Base-by-base conservation (phyloP, 257 asterid species). In the Phtheirospermum japonicum region DNA sequence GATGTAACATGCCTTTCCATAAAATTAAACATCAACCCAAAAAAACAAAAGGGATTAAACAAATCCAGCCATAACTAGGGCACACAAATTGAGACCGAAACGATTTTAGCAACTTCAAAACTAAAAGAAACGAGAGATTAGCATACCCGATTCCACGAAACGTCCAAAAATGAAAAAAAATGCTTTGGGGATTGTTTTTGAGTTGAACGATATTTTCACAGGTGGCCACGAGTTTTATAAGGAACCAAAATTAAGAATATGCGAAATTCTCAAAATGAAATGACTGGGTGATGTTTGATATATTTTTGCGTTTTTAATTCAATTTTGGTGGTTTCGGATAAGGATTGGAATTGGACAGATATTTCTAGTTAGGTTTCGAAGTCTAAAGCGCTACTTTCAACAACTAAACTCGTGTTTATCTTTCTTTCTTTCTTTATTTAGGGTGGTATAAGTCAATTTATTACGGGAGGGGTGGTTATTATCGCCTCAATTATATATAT, bases 211-310 rank as follows among this genome's bases (percentile, higher is more conserved):
- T 58, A 61, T 26, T 37, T 31, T 17, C 7, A 14, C 6, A 31
- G 53, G 40, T 13, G 52, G 37, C 2, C 12, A 9, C 39, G 12
- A n/a, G 12, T 59, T 33, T 55, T 18, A 7, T 11, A 30, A 64
- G 57, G 71, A 19, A 62, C 54, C 73, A 19, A 7, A 16, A 31
- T 1, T 6, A 23, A 64, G 74, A 71, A 75, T 66, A 71, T 71
- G 63, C 68, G 31, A 16, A 56, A 31, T 61, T 57, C n/a, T n/a
- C 4, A 7, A 40, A 3, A 40, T 37, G 45, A n/a, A 37, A 36
- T 36, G 42, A 36, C 11, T 12, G 48, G 65, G 37, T 42, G 23
- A 40, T 5, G 23, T 23, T 59, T 59, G 48, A 42, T 49, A n/a
- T n/a, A 13, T n/a, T n/a, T n/a, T n/a, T n/a, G n/a, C n/a, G n/a